Conservation (phyloP, 1,139 yeast genomes). For the Candida buenavistaensis region DNA sequence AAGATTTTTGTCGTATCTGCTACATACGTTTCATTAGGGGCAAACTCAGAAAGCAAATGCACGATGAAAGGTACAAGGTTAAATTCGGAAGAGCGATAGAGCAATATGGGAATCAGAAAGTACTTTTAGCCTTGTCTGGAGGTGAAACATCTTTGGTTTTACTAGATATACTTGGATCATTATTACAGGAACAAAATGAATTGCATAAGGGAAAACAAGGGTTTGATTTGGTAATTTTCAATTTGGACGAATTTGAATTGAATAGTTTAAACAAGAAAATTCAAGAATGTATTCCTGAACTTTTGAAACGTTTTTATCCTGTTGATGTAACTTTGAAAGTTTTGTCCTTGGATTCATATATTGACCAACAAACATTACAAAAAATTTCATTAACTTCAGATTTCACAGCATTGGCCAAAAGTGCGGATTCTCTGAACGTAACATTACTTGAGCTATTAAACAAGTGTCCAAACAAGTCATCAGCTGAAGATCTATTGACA, state of each 20-base stretch:
- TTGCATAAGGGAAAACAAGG: slow-evolving; percentile 70
- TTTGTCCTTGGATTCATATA: slow-evolving; percentile 39
- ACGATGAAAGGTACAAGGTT: slow-evolving; percentile 67
- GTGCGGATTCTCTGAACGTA: slow-evolving; percentile 8
- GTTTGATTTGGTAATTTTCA: slow-evolving; percentile 56
- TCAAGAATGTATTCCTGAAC: slow-evolving; percentile 18
- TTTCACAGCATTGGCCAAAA: slow-evolving; percentile 24
- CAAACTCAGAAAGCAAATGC: slow-evolving; percentile 79
- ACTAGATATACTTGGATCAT: slow-evolving; percentile 62
- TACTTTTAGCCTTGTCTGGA: slow-evolving; percentile 63
- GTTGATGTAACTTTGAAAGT: slow-evolving; percentile 34
- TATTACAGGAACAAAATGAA: slow-evolving; percentile 58
- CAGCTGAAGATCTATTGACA: slow-evolving; percentile 60
- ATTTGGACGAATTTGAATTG: slow-evolving; percentile 43
- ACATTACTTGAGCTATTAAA: slow-evolving; percentile 28
- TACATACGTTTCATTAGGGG: slow-evolving; percentile 71
- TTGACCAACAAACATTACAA: slow-evolving; percentile 25
- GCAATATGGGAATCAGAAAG: slow-evolving; percentile 35
- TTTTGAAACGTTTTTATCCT: slow-evolving; percentile 23
- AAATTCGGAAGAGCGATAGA: slow-evolving; percentile 44
- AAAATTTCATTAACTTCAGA: slow-evolving; percentile 28
- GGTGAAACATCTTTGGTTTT: slow-evolving; percentile 68
- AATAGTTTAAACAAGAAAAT: slow-evolving; percentile 18
- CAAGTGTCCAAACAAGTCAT: slow-evolving; percentile 50
- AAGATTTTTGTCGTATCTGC: slow-evolving; percentile 68